A percentile compares a stretch with the other conserved stretches of the same genome.
Evolutionary conservation across 768 basidiomycete species (phyloP).

Genomic region (Amanita inopinata): DNA sequence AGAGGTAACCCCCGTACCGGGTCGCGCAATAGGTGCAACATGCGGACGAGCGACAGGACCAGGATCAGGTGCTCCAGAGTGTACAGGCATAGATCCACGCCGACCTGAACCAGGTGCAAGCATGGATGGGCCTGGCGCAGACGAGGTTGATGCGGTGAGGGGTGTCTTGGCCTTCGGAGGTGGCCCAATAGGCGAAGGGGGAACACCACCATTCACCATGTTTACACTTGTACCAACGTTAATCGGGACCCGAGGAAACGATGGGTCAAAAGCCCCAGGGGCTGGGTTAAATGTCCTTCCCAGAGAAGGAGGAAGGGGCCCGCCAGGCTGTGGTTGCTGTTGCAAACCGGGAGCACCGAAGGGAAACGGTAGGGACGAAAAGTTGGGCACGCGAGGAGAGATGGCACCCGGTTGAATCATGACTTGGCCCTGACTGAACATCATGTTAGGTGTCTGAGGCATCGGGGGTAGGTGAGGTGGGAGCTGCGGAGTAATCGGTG

Average conservation of each 20-base stretch:
- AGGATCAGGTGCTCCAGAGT: constrained; percentile 28
- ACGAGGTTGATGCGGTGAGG: constrained; percentile 19
- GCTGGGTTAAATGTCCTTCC: constrained; percentile 20
- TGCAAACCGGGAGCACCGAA: constrained; percentile 39
- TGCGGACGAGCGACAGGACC: constrained; percentile 52
- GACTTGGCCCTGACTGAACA: constrained; percentile 36
- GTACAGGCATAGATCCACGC: constrained; percentile 28
- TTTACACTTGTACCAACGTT: constrained; percentile 19
- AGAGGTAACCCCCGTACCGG: constrained; percentile 26
- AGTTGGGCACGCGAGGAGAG: constrained; percentile 46
- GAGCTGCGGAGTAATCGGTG: constrained; percentile 40
- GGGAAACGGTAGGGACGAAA: constrained; percentile 42
- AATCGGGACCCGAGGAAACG: constrained; percentile 34
- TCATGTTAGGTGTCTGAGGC: constrained; percentile 30
- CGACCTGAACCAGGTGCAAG: constrained; percentile 41
- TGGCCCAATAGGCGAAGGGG: constrained; percentile 45
- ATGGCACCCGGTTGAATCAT: constrained; percentile 37
- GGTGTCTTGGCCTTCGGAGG: constrained; percentile 39
- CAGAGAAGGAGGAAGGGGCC: constrained; percentile 34
- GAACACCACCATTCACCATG: constrained; percentile 13
- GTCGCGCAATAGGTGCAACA: constrained; percentile 62
- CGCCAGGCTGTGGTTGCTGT: constrained; percentile 22
- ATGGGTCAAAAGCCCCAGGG: constrained; percentile 36
- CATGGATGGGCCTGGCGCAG: no score
- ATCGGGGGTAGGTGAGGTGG: constrained; percentile 34